Conservation (phyloP, 1,139 yeast species). For the Kluyveromyces marxianus region DNA sequence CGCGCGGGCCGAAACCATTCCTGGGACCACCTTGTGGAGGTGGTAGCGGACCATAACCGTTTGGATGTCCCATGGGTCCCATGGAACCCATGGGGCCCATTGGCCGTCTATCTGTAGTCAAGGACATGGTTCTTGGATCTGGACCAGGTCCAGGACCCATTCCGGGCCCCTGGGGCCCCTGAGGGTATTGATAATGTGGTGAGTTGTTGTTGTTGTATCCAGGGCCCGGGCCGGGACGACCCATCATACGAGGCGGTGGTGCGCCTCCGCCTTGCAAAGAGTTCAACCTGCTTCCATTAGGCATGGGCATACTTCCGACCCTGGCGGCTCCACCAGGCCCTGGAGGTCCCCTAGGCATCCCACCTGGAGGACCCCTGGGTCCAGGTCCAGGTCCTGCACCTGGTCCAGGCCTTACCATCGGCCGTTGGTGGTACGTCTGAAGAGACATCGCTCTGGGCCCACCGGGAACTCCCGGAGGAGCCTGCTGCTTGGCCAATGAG, state of each 20-base stretch:
- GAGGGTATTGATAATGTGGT: no score
- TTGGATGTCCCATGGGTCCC: no score
- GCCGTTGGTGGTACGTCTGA: constrained; percentile 29
- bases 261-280: constrained; percentile 18
- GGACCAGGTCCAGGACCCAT: not conserved
- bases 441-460: constrained; percentile 53
- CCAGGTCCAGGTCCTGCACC: no score
- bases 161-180: no score
- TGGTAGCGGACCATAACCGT: not conserved
- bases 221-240: no score
- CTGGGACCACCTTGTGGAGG: not conserved
- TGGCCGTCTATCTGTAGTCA: constrained; percentile 8
- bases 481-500: constrained; percentile 35
- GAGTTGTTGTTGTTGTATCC: no score
- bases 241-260: no score
- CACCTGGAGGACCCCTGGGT: no score
- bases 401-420: constrained; percentile 5
- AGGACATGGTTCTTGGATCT: constrained; percentile 23
- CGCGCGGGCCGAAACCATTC: constrained; percentile 6
- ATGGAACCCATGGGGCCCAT: not conserved
- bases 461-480: constrained; percentile 7
- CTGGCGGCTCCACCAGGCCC: not conserved
- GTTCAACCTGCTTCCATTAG: constrained; percentile 17
- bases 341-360: no score
- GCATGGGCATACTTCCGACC: no score